Conservation (phyloP, 148 eudicot species). For the Amaranthus cruentus region DNA sequence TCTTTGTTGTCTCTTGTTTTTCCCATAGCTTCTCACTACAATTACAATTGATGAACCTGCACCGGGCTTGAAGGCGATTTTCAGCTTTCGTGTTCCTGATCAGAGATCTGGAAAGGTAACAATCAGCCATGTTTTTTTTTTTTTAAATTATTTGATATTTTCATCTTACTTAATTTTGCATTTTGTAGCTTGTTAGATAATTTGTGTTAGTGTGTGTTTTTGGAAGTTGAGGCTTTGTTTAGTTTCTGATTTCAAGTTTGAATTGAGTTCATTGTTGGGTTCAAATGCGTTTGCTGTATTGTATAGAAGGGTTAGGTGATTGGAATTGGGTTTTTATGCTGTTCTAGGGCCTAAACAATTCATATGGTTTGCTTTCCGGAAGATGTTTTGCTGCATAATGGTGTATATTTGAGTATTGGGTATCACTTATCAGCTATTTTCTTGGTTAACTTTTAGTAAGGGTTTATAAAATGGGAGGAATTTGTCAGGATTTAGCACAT, state of each 20-base stretch:
- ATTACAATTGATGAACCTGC: constrained; percentile 88
- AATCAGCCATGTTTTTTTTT: neutral
- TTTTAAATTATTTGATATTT: neutral
- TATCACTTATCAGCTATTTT: too few species aligned
- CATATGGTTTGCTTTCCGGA: neutral
- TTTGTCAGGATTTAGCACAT: neutral
- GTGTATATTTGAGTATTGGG: neutral
- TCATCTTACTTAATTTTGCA: neutral
- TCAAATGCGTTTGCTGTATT: neutral
- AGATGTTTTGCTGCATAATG: neutral
- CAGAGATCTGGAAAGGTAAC: constrained; percentile 91
- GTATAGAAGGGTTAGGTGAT: neutral
- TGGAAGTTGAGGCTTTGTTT: neutral
- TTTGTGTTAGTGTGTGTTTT: neutral
- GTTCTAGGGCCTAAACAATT: neutral
- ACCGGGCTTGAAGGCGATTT: constrained; percentile 84
- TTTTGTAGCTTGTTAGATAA: neutral
- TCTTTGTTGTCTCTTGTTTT: neutral
- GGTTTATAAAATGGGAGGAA: neutral
- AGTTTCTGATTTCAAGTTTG: neutral
- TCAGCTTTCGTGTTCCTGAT: constrained; percentile 79
- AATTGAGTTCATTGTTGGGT: neutral
- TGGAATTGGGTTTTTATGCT: neutral
- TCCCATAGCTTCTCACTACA: constrained; percentile 53
- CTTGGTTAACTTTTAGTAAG: too few species aligned